Percentiles rank a stretch among this genome's conserved stretches.
Evolutionary conservation across 202 grass and related monocot genomes (phyloP).

Genomic region (Saccharum hybrid): DNA sequence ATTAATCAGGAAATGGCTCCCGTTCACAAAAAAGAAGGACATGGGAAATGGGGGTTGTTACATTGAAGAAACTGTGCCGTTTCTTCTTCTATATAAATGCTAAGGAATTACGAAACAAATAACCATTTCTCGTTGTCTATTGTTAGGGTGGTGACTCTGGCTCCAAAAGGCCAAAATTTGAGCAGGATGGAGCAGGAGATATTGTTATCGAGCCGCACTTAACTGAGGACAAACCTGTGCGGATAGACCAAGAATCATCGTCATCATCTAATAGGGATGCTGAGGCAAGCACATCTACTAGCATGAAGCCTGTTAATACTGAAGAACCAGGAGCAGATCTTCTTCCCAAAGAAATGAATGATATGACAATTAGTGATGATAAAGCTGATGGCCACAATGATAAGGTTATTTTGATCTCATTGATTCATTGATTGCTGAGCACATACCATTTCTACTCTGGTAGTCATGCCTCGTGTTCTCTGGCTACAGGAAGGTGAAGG

Average conservation of each 20-base stretch:
- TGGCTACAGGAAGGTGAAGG: constrained; percentile 65
- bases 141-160: constrained; percentile 75
- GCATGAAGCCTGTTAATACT: constrained; percentile 55
- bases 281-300: constrained; percentile 78
- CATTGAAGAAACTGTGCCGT: background rate
- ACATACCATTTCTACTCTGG: constrained; percentile 40
- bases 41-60: background rate
- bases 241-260: constrained; percentile 45
- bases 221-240: constrained; percentile 50
- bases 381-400: constrained; percentile 65
- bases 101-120: background rate
- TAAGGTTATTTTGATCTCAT: constrained; percentile 68
- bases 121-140: background rate
- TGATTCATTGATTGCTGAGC: background rate
- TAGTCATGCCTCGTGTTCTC: constrained; percentile 33
- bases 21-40: background rate
- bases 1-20: constrained; percentile 25
- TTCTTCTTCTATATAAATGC: background rate
- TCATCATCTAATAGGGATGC: constrained; percentile 57
- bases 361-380: constrained; percentile 86
- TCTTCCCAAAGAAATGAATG: constrained; percentile 91
- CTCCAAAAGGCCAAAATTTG: constrained; percentile 87
- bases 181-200: constrained; percentile 72
- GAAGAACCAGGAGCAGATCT: constrained; percentile 67
- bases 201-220: constrained; percentile 65